Evolutionary conservation across 257 asterid genomes (phyloP).

Genomic region (Paraleonurus japonicus): DNA sequence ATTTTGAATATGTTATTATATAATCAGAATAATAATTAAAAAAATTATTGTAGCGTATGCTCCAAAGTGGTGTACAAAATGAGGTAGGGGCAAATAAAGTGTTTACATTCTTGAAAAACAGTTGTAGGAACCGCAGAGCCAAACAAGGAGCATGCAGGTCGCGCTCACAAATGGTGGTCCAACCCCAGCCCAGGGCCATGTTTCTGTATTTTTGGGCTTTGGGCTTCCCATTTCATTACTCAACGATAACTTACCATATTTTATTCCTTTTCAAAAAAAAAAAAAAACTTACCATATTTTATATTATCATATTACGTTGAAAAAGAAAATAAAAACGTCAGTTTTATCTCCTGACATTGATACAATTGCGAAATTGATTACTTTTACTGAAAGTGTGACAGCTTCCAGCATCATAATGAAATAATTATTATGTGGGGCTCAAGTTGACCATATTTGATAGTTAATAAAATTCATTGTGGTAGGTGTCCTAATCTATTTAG

Average conservation of each 20-base stretch:
- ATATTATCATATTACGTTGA: neutral
- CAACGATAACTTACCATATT: neutral
- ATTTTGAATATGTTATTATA: too few species aligned
- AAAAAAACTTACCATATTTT: neutral
- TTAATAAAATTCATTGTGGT: neutral
- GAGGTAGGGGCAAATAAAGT: neutral
- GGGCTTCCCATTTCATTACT: slow-evolving; percentile 20
- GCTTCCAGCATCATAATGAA: neutral
- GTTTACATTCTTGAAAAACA: neutral
- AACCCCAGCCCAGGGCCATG: neutral
- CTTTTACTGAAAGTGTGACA: slow-evolving; percentile 14
- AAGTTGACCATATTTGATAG: slow-evolving; percentile 21
- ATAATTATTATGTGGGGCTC: neutral
- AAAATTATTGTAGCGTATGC: too few species aligned
- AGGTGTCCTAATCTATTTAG: slow-evolving; percentile 12
- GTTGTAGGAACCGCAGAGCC: neutral
- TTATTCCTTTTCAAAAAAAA: too few species aligned
- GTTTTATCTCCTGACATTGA: neutral
- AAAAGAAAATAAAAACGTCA: neutral
- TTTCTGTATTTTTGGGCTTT: slow-evolving; percentile 22
- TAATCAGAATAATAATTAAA: too few species aligned
- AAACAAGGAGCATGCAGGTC: slow-evolving; percentile 30
- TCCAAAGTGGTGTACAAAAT: too few species aligned
- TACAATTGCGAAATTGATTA: slow-evolving; percentile 5
- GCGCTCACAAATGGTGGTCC: slow-evolving; percentile 30